phyloP scores from a whole-genome alignment of 2,329 filamentous ascomycete species.

The Aspergillus sp. region DNA sequence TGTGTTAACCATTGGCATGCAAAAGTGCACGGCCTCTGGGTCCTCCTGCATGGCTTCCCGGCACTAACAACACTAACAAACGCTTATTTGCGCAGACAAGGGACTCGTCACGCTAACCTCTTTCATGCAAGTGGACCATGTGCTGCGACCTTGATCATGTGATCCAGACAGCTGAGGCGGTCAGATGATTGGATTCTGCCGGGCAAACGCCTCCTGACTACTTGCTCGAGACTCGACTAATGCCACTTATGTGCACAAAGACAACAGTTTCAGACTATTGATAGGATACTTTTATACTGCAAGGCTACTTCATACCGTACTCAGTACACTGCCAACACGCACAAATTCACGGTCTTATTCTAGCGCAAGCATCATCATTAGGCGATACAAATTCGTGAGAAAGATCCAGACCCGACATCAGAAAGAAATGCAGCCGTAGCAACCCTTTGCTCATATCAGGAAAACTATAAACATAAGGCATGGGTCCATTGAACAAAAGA shows the following conservation, averaged over 20 bases:
- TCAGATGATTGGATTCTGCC: not conserved
- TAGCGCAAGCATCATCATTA: slow-evolving; percentile 24
- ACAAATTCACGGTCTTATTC: slow-evolving; percentile 13
- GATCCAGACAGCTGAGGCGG: not conserved
- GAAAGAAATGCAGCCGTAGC: slow-evolving; percentile 14
- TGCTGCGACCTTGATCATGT: not conserved
- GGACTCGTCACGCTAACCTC: not conserved
- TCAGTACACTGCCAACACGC: slow-evolving; percentile 8
- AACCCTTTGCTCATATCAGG: slow-evolving; percentile 12
- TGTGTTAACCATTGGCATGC: too few species aligned
- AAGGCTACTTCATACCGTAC: not conserved
- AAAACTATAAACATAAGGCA: slow-evolving; percentile 18
- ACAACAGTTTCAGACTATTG: too few species aligned
- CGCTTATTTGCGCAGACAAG: not conserved
- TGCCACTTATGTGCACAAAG: too few species aligned
- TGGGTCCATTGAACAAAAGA: slow-evolving; percentile 9
- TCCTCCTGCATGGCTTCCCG: too few species aligned
- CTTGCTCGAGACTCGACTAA: too few species aligned
- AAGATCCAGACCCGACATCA: slow-evolving; percentile 19
- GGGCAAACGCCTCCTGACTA: not conserved
- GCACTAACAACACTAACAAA: not conserved
- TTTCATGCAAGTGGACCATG: not conserved
- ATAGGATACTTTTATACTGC: not conserved
- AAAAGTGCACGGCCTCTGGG: too few species aligned
- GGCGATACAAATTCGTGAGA: slow-evolving; percentile 26